Conservation (phyloP, 129 eudicot species). For the Oenanthe sinensis region DNA sequence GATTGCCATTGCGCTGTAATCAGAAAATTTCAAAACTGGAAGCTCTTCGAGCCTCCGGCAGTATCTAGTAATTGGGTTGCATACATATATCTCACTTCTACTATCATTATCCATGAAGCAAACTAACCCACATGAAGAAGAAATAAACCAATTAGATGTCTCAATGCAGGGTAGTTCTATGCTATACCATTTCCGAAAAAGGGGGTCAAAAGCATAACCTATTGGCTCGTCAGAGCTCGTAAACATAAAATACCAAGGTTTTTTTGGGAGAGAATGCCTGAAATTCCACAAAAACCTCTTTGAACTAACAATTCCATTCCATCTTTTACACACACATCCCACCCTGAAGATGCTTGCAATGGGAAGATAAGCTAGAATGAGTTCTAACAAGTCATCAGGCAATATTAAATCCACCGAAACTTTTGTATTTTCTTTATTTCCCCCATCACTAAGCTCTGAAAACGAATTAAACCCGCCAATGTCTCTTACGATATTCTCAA, state of each 20-base stretch:
- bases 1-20: slow-evolving; percentile 69
- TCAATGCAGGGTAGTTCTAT: slow-evolving; percentile 76
- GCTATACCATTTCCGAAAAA: slow-evolving; percentile 68
- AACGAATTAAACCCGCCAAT: slow-evolving; percentile 27
- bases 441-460: slow-evolving; percentile 43
- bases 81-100: slow-evolving; percentile 59
- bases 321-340: slow-evolving; percentile 88
- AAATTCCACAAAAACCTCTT: slow-evolving; percentile 68
- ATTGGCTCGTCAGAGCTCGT: slow-evolving; percentile 67
- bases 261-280: slow-evolving; percentile 35
- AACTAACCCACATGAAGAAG: slow-evolving; percentile 84
- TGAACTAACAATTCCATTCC: slow-evolving; percentile 75
- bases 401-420: slow-evolving; percentile 57
- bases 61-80: slow-evolving; percentile 68
- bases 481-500: slow-evolving; percentile 20
- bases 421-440: slow-evolving; percentile 23
- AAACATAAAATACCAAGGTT: slow-evolving; percentile 98
- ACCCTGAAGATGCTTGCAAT: slow-evolving; percentile 76
- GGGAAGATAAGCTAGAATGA: slow-evolving; percentile 66
- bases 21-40: slow-evolving; percentile 52
- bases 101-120: slow-evolving; percentile 86
- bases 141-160: slow-evolving; percentile 66
- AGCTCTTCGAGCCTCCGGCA: slow-evolving; percentile 49
- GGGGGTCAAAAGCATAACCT: slow-evolving; percentile 86
- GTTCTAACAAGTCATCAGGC: slow-evolving; percentile 86